Percentiles rank a stretch among this genome's conserved stretches.
These are phyloP conservation scores for Aspergillus caelatus DNA, from an alignment of 2,329 filamentous ascomycete genomes.

Conservation along the genomic window DNA sequence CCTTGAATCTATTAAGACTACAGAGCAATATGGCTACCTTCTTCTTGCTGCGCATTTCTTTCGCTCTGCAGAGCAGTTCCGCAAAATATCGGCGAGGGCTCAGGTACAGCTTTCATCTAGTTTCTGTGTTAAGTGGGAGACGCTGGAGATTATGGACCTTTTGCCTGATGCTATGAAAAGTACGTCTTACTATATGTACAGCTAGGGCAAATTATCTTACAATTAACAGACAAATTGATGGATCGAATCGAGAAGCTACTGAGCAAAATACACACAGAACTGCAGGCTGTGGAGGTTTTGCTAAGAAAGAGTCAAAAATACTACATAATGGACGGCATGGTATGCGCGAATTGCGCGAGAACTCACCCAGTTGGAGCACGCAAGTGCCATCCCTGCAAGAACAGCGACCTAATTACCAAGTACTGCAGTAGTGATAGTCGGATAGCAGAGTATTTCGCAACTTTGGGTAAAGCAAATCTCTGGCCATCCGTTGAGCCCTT, in stretches of 20 bases:
- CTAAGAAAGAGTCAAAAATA: neutral
- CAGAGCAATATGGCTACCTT: slow-evolving; percentile 3
- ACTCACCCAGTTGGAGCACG: neutral
- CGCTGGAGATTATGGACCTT: neutral
- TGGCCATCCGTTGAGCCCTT: slow-evolving; percentile 5
- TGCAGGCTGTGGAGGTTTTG: slow-evolving; percentile 6
- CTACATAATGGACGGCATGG: neutral
- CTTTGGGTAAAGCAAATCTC: neutral
- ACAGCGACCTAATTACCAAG: neutral
- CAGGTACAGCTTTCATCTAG: neutral
- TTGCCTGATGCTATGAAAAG: neutral
- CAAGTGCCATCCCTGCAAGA: slow-evolving; percentile 4
- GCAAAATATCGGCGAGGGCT: slow-evolving; percentile 2
- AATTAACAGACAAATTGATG: neutral
- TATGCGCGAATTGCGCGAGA: neutral
- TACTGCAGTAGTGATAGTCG: slow-evolving; percentile 3
- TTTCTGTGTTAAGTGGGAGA: neutral
- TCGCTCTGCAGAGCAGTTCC: slow-evolving; percentile 4
- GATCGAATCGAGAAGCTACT: neutral
- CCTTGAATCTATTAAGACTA: neutral
- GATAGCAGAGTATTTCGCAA: slow-evolving; percentile 3
- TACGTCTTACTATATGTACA: neutral
- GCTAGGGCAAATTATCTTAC: neutral
- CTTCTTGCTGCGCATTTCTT: slow-evolving; percentile 13
- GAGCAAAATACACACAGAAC: neutral